phyloP scores from a whole-genome alignment of 2,329 filamentous ascomycete genomes.

The Colletotrichum sp. region DNA sequence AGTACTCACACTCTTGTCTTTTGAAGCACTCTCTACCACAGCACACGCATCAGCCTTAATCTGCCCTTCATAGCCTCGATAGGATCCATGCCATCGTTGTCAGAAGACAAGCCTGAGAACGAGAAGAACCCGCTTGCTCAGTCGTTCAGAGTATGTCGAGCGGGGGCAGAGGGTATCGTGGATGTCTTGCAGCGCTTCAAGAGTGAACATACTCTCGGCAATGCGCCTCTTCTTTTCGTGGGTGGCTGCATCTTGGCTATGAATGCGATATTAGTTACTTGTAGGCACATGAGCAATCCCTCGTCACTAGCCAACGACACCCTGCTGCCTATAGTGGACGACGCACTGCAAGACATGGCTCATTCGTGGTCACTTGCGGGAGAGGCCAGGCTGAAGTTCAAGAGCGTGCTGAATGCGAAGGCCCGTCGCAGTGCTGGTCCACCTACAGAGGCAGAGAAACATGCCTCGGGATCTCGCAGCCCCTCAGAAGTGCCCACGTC shows the following conservation, averaged over 20 bases:
- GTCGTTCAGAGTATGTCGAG: background rate
- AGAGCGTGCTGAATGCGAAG: background rate
- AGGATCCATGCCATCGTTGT: background rate
- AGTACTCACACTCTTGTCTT: background rate
- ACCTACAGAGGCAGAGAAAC: background rate
- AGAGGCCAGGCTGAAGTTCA: background rate
- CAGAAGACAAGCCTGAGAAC: background rate
- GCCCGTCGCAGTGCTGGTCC: background rate
- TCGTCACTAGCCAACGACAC: background rate
- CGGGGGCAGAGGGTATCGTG: background rate
- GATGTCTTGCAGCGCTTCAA: background rate
- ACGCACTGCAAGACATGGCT: background rate
- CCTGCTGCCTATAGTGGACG: background rate
- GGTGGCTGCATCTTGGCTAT: background rate
- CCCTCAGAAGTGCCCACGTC: background rate
- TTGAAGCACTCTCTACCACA: background rate
- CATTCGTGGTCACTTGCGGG: background rate
- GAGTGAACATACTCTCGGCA: background rate
- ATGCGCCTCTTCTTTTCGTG: background rate
- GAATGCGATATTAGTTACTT: background rate
- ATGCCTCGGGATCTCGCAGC: no score
- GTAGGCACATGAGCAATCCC: background rate
- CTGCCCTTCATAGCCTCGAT: conserved; percentile 9
- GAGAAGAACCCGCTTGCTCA: background rate
- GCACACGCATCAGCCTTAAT: conserved; percentile 2